Evolutionary conservation across 805 yeast species (phyloP).

Genomic region (Vanderwaltozyma verrucispora): DNA sequence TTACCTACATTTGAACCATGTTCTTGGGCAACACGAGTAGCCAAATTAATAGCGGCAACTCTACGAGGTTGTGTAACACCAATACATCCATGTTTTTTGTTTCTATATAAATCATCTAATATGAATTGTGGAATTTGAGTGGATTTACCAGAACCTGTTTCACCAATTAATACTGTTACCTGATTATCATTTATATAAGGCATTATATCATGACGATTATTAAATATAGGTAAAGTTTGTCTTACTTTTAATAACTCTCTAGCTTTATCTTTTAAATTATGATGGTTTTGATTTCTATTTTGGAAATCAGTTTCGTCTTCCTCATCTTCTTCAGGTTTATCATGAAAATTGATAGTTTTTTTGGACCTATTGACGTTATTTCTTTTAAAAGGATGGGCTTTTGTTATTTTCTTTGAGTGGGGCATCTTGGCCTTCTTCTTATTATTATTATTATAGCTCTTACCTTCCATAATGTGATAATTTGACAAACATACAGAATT

Average conservation of each 20-base stretch:
- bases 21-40: conserved; percentile 87
- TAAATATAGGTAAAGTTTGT: conserved; percentile 62
- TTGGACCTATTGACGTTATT: conserved; percentile 4
- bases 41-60: conserved; percentile 93
- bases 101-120: conserved; percentile 31
- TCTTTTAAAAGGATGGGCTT: conserved; percentile 11
- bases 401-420: neutral
- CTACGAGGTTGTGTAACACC: conserved; percentile 97
- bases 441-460: neutral
- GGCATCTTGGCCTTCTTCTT: neutral
- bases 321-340: conserved; percentile 22
- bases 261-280: conserved; percentile 30
- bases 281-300: conserved; percentile 10
- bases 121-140: conserved; percentile 93
- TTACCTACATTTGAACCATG: conserved; percentile 66
- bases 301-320: conserved; percentile 11
- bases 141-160: conserved; percentile 96
- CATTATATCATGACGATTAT: conserved; percentile 54
- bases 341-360: neutral
- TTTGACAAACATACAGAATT: too few relatives aligned
- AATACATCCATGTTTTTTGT: conserved; percentile 39
- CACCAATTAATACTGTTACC: conserved; percentile 83
- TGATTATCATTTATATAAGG: conserved; percentile 43
- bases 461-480: neutral
- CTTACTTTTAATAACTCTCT: conserved; percentile 41